Percentiles rank a stretch among this genome's conserved stretches.
phyloP scores from a whole-genome alignment of 2,329 filamentous ascomycete genomes.

The Thermothelomyces thermophilus region DNA sequence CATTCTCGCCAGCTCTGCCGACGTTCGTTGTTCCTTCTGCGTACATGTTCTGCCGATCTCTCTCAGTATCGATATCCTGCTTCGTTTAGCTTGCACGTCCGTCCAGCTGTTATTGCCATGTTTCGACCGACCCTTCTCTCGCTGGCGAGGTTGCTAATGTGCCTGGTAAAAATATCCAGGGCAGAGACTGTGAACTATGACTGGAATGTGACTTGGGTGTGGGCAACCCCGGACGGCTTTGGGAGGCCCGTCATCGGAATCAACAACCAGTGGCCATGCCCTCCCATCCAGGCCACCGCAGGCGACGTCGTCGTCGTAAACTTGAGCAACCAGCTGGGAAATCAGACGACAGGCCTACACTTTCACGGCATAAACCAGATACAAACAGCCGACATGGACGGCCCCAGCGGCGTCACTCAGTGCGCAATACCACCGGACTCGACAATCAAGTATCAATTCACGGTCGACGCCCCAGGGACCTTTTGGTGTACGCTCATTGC shows the following conservation, averaged over 20 bases:
- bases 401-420: conserved; percentile 48
- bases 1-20: no score
- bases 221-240: conserved; percentile 33
- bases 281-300: conserved; percentile 44
- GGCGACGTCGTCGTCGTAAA: conserved; percentile 46
- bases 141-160: not conserved
- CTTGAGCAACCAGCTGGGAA: conserved; percentile 44
- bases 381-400: conserved; percentile 52
- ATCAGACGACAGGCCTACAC: conserved; percentile 45
- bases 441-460: conserved; percentile 48
- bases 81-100: no score
- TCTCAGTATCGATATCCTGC: no score
- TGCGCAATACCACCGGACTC: conserved; percentile 46
- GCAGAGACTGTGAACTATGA: conserved; percentile 32
- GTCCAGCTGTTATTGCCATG: not conserved
- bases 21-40: no score
- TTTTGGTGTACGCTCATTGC: conserved; percentile 38
- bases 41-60: no score
- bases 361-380: conserved; percentile 56
- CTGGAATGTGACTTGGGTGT: conserved; percentile 38
- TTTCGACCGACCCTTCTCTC: no score
- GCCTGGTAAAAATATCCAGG: conserved; percentile 20
- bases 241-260: conserved; percentile 42
- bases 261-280: conserved; percentile 57
- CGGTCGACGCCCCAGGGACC: conserved; percentile 39